Evolutionary conservation across 2,329 filamentous ascomycete genomes (phyloP), one percentile per base, ranked within the genome.

Genomic region (Bimuria novae-zelandiae): DNA sequence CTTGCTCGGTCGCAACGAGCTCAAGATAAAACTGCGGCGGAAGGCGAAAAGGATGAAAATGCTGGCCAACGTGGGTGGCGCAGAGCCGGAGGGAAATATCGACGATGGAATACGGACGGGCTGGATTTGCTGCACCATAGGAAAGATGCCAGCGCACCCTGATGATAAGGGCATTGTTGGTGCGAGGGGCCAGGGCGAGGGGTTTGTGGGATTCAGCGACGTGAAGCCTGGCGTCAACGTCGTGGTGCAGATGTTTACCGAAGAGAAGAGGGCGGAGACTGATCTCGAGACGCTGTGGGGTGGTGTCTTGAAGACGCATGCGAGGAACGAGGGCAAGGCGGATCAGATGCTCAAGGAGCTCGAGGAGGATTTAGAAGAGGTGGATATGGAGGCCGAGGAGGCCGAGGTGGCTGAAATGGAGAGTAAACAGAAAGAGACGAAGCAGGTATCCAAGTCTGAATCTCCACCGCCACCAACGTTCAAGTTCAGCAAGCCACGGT

Each of bases 61-160:
- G 55, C 78, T 96, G 61, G 91, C 89, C 12, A 89, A 84, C 54
- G 84, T 85, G 0, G 85, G 86, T n/a, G 80, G 66, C 3, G 52
- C 44, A 2, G 56, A 65, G 16, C 79, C 84, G 5, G 84, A 84
- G 10, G 81, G 81, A 12, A 82, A 82, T 42, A 77, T 82, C 1
- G 92, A 96, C 63, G 90, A 97, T 67, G 93, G 92, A 2, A 89
- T 96, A 47, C 87, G 89, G 11, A 97, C 93, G 0, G 92, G 92
- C 8, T 99, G 94, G 94, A 89, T 99, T 17, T 99, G 94, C 74
- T 89, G 97, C 55, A 95, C 96, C 69, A 83, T 94, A 8, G 90
- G 90, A 4, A 84, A 83, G 14, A 81, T 91, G 1, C 84, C 88
- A 37, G 82, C 83, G 19, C 78, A 80, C n/a, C 62, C 71, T 4